Evolutionary conservation across 768 basidiomycete genomes (phyloP).

Genomic region (Suillus weaverae): DNA sequence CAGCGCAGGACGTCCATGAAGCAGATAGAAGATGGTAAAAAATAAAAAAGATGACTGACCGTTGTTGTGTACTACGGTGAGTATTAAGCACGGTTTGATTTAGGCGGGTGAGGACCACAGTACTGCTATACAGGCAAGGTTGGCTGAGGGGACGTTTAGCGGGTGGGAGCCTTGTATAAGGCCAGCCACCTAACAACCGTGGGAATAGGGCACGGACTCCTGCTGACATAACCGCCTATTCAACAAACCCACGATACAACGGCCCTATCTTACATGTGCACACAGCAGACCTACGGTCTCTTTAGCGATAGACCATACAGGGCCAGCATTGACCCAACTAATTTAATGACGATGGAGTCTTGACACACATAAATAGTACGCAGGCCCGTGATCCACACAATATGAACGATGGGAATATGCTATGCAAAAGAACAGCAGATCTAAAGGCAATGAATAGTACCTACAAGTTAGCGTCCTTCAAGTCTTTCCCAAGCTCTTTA

Average conservation of each 20-base stretch:
- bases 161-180: conserved; percentile 40
- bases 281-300: neutral
- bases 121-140: conserved; percentile 39
- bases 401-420: neutral
- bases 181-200: conserved; percentile 33
- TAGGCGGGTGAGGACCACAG: conserved; percentile 34
- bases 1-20: conserved; percentile 24
- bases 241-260: conserved; percentile 23
- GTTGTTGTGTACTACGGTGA: conserved; percentile 31
- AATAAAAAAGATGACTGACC: conserved; percentile 26
- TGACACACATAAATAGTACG: conserved; percentile 5
- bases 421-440: neutral
- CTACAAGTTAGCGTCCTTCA: neutral
- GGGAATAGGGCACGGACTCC: conserved; percentile 36
- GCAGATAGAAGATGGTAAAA: conserved; percentile 23
- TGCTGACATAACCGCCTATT: conserved; percentile 34
- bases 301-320: neutral
- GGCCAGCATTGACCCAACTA: neutral
- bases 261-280: conserved; percentile 1
- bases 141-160: conserved; percentile 36
- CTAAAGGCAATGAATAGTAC: neutral
- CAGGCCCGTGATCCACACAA: neutral
- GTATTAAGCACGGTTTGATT: conserved; percentile 28
- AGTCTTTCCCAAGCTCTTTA: neutral
- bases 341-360: neutral